Evolutionary conservation across 139 green algal genomes (phyloP).

Genomic region (Chlamydomonas sphaeroides): DNA sequence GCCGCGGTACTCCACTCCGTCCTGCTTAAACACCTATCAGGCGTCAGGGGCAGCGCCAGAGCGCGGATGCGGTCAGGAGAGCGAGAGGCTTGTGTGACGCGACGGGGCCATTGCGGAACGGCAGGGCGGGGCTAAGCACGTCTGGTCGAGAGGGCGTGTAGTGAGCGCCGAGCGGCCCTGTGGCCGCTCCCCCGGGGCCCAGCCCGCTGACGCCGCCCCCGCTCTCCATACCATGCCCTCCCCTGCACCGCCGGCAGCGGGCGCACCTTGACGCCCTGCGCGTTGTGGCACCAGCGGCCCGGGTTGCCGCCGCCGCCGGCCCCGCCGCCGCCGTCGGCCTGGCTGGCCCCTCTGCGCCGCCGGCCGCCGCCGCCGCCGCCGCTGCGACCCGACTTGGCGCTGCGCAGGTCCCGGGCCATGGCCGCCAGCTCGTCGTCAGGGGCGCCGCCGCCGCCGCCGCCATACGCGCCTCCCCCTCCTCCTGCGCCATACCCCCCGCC

Average conservation of each 20-base stretch:
- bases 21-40: conserved; percentile 33
- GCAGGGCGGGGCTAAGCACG: too few species aligned
- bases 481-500: background rate
- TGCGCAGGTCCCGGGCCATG: background rate
- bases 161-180: too few species aligned
- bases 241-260: background rate
- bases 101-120: too few species aligned
- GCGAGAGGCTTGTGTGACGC: too few species aligned
- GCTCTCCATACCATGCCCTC: too few species aligned
- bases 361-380: background rate
- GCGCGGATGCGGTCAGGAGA: too few species aligned
- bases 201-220: too few species aligned
- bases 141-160: too few species aligned
- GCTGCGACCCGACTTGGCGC: background rate
- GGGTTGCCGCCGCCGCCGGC: background rate
- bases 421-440: background rate
- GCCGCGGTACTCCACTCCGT: conserved; percentile 23
- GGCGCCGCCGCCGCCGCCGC: background rate
- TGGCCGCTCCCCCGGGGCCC: too few species aligned
- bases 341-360: background rate
- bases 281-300: conserved; percentile 14
- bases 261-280: background rate
- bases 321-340: background rate
- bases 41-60: too few species aligned
- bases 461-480: background rate